phyloP scores from a whole-genome alignment of 805 yeast genomes.

The Wickerhamomyces rabaulensis region DNA sequence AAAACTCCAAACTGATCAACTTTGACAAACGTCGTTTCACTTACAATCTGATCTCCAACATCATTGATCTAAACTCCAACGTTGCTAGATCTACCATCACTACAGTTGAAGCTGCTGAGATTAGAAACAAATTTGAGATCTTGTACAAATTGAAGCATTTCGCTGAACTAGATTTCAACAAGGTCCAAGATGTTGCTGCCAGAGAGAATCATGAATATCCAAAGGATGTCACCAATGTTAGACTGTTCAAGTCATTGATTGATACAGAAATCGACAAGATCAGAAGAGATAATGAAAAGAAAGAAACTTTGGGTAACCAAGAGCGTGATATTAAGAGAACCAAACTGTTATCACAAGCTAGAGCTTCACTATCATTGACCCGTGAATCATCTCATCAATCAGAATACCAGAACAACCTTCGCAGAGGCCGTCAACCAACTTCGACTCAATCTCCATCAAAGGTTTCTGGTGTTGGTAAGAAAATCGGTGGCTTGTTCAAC shows the following conservation, averaged over 20 bases:
- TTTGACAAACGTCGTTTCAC: constrained; percentile 80
- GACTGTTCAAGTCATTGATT: constrained; percentile 42
- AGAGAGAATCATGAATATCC: constrained; percentile 37
- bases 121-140: constrained; percentile 41
- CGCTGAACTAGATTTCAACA: constrained; percentile 30
- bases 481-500: constrained; percentile 56
- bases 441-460: constrained; percentile 16
- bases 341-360: constrained; percentile 26
- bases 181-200: constrained; percentile 36
- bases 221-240: constrained; percentile 29
- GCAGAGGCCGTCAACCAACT: constrained; percentile 16
- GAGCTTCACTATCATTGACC: constrained; percentile 12
- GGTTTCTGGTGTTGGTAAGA: constrained; percentile 30
- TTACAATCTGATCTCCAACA: constrained; percentile 53
- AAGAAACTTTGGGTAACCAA: constrained; percentile 32
- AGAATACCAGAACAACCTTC: constrained; percentile 11
- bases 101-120: constrained; percentile 27
- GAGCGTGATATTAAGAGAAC: constrained; percentile 32
- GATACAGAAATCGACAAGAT: constrained; percentile 46
- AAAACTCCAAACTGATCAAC: constrained; percentile 61
- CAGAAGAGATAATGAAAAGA: constrained; percentile 45
- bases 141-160: constrained; percentile 35
- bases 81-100: constrained; percentile 20
- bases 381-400: constrained; percentile 12
- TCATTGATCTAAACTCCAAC: constrained; percentile 37